These are phyloP conservation scores for Teratosphaeria epicoccoides DNA, from an alignment of 2,329 filamentous ascomycete species.

Conservation along the genomic window DNA sequence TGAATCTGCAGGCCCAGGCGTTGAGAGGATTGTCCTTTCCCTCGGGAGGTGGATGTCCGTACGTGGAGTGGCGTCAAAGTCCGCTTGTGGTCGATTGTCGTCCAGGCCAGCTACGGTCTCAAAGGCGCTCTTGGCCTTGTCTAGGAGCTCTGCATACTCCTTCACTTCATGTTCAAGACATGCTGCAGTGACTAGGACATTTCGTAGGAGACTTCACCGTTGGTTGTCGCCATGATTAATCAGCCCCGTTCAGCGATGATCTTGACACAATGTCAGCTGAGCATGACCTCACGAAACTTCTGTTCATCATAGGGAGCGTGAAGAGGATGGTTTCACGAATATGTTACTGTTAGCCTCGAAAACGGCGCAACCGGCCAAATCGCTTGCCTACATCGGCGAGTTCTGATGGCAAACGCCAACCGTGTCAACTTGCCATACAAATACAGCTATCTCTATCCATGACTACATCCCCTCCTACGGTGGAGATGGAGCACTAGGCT, in stretches of 20 bases:
- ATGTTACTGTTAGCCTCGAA: neutral
- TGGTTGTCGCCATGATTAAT: neutral
- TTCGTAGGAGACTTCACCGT: neutral
- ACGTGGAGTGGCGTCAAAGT: neutral
- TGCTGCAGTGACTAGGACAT: neutral
- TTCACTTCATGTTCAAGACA: neutral
- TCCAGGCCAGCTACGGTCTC: neutral
- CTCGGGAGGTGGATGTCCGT: neutral
- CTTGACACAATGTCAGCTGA: neutral
- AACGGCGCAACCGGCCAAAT: neutral
- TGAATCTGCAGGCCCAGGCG: constrained; percentile 36
- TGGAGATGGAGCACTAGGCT: neutral
- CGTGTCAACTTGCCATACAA: neutral
- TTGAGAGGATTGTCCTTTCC: constrained; percentile 28
- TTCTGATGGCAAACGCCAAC: neutral
- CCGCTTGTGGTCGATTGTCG: neutral
- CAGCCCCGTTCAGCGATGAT: neutral
- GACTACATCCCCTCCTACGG: neutral
- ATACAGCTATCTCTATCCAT: neutral
- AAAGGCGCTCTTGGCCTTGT: neutral
- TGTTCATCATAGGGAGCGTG: neutral
- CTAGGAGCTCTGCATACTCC: neutral
- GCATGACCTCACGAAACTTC: too few species aligned
- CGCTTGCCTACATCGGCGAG: neutral
- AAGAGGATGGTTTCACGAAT: neutral